Evolutionary conservation across 2,329 filamentous ascomycete species (phyloP).

Genomic region (Neoscytalidium dimidiatum): DNA sequence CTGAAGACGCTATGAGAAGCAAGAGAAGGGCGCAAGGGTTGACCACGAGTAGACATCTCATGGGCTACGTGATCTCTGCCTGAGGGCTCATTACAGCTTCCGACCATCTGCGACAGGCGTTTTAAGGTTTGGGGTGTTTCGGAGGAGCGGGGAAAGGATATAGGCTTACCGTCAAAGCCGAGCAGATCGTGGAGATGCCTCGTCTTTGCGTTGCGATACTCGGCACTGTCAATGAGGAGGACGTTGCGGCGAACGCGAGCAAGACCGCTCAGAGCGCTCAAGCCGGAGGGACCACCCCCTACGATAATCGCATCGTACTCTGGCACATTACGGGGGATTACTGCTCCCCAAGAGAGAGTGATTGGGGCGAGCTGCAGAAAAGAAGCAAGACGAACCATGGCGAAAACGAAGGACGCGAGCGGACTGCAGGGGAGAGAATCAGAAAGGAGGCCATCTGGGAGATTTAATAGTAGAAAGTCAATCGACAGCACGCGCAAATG

Average conservation of each 20-base stretch:
- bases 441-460: not conserved
- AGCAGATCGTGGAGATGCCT: conserved; percentile 1
- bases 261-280: conserved; percentile 43
- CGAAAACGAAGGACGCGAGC: not conserved
- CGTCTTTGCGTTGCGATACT: conserved; percentile 44
- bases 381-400: not conserved
- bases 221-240: conserved; percentile 45
- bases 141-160: not conserved
- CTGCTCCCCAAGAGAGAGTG: not conserved
- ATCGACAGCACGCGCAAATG: not conserved
- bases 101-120: no score
- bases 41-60: no score
- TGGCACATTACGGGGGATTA: not conserved
- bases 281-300: conserved; percentile 49
- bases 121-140: not conserved
- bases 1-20: no score
- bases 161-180: conserved; percentile 3
- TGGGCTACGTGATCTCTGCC: no score
- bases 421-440: not conserved
- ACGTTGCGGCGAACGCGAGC: conserved; percentile 42
- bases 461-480: not conserved
- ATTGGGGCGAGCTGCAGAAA: not conserved
- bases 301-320: conserved; percentile 40
- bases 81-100: no score
- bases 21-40: no score